Evolutionary conservation across 1,284 basidiomycete species (phyloP).

Genomic region (Anthracocystis walkeri): DNA sequence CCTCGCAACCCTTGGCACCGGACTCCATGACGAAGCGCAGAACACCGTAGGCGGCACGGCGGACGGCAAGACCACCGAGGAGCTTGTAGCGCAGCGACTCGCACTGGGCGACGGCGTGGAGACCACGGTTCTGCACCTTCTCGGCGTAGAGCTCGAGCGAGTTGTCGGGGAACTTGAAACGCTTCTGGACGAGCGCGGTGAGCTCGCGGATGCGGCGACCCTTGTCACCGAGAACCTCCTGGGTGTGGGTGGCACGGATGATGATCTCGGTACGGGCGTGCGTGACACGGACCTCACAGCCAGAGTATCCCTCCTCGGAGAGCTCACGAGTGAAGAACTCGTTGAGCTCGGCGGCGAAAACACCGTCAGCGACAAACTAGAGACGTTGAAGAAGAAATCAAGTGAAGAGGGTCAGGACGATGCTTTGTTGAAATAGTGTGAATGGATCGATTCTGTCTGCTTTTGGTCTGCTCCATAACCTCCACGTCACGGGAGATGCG

Average conservation of each 20-base stretch:
- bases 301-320: slow-evolving; percentile 99
- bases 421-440: background rate
- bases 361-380: slow-evolving; percentile 96
- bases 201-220: slow-evolving; percentile 99
- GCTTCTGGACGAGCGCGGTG: slow-evolving; percentile 97
- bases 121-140: slow-evolving; percentile 98
- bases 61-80: slow-evolving; percentile 98
- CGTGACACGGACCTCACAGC: slow-evolving; percentile 99
- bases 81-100: slow-evolving; percentile 99
- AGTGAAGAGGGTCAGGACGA: slow-evolving; percentile 14
- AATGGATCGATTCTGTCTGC: background rate
- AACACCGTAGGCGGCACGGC: slow-evolving; percentile 99
- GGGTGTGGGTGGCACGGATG: slow-evolving; percentile 99
- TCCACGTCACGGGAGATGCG: background rate
- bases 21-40: slow-evolving; percentile 99
- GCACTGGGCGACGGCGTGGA: slow-evolving; percentile 98
- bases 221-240: slow-evolving; percentile 99
- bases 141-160: slow-evolving; percentile 99
- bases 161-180: slow-evolving; percentile 99
- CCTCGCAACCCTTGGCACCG: slow-evolving; percentile 99
- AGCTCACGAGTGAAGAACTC: slow-evolving; percentile 99
- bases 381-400: background rate
- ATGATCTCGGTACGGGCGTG: slow-evolving; percentile 99
- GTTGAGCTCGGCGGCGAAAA: slow-evolving; percentile 97
- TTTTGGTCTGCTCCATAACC: slow-evolving; percentile 13